A percentile compares a stretch with the other conserved stretches of the same genome.
These are phyloP conservation scores for Vicia sativa DNA, from an alignment of 306 rosid genomes.

Conservation along the genomic window DNA sequence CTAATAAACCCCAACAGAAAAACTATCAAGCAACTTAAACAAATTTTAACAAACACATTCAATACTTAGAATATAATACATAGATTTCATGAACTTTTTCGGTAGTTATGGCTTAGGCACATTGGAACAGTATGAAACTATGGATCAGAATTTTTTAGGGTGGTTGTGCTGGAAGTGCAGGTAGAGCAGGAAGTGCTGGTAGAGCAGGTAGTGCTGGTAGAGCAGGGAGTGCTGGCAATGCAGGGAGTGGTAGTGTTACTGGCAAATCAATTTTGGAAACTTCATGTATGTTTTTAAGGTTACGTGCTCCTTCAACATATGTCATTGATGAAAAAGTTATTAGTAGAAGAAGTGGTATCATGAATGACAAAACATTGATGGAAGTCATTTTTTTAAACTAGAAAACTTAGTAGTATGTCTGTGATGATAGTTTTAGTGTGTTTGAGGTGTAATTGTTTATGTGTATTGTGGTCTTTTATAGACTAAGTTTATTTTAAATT, in stretches of 20 bases:
- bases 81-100: slow-evolving; percentile 16
- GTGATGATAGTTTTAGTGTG: neutral
- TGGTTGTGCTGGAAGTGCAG: too few species aligned
- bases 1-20: too few species aligned
- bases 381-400: slow-evolving; percentile 43
- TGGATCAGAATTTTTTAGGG: too few species aligned
- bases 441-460: neutral
- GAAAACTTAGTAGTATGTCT: neutral
- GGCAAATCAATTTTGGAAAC: slow-evolving; percentile 2
- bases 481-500: neutral
- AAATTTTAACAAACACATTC: too few species aligned
- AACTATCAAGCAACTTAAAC: too few species aligned
- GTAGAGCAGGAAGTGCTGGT: too few species aligned
- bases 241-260: neutral
- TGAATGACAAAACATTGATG: slow-evolving; percentile 27
- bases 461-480: slow-evolving; percentile 40
- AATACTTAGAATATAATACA: neutral
- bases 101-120: slow-evolving; percentile 26
- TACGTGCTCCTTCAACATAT: slow-evolving; percentile 46
- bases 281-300: slow-evolving; percentile 25
- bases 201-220: too few species aligned
- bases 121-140: neutral
- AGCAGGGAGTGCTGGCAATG: neutral
- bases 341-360: slow-evolving; percentile 38
- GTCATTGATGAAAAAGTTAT: slow-evolving; percentile 37